These are phyloP conservation scores for Epichloe coenophiala DNA, from an alignment of 2,329 filamentous ascomycete genomes.

Conservation along the genomic window DNA sequence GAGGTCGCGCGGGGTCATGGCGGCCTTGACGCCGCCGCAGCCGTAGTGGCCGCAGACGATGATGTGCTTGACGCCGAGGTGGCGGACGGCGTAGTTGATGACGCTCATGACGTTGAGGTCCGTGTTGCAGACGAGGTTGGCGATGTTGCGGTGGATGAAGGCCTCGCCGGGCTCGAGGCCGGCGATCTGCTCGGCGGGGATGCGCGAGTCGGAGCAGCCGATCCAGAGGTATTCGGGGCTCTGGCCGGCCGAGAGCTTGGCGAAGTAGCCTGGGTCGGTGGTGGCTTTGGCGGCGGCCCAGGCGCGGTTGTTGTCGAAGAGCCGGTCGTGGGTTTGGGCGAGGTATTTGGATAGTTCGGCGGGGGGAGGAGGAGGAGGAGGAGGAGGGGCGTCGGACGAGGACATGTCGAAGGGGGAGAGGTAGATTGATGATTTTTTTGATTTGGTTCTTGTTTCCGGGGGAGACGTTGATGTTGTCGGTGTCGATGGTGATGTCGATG, in stretches of 20 bases:
- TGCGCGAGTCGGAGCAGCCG: constrained; percentile 80
- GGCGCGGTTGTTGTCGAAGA: constrained; percentile 54
- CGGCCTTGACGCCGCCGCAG: constrained; percentile 64
- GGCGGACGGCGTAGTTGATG: constrained; percentile 73
- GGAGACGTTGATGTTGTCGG: neutral
- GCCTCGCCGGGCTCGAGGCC: constrained; percentile 78
- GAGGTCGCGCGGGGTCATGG: constrained; percentile 57
- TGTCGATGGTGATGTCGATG: neutral
- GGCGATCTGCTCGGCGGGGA: constrained; percentile 81
- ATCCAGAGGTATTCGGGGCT: constrained; percentile 70
- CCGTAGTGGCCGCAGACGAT: constrained; percentile 69
- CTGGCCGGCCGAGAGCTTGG: constrained; percentile 50
- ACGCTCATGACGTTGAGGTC: constrained; percentile 73
- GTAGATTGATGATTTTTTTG: no score
- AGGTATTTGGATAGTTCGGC: constrained; percentile 30
- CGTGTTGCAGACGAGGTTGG: constrained; percentile 68
- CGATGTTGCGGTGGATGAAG: constrained; percentile 91
- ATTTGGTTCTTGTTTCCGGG: neutral
- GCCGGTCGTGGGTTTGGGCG: constrained; percentile 48
- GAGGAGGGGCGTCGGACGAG: neutral
- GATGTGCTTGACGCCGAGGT: constrained; percentile 71
- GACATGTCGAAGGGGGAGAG: constrained; percentile 2
- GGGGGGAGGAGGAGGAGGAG: no score
- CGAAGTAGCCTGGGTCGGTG: constrained; percentile 52
- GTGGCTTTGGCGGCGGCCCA: constrained; percentile 48